Base-by-base conservation (phyloP, 1,284 basidiomycete genomes). In the Apiotrichum laibachii region DNA sequence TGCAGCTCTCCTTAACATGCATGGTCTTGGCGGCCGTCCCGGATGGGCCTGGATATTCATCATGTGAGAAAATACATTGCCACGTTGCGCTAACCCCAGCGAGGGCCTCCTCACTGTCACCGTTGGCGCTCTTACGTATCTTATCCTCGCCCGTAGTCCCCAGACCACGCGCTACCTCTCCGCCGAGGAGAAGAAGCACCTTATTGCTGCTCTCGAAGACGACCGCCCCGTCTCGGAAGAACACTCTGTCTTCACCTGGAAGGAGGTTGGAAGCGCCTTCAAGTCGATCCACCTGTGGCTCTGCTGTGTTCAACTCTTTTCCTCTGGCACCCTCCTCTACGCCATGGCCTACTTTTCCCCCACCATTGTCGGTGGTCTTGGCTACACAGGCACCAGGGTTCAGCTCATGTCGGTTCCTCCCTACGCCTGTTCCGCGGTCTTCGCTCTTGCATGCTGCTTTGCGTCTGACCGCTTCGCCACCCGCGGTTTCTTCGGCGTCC, bases 1-100 rank as follows among this genome's bases (percentile, higher is more conserved):
- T 3, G 81, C 80, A 46, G 81, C 80, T 19, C 79, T 81, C 12
- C 81, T 83, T 61, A 80, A 82, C 26, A 80, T 83, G 50, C 63
- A 80, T 8, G 72, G 78, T 56, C 57, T 77, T 8, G 78, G 81
- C 58, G 64, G 68, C 16, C 66, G 67, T 56, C 76, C 80, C 63
- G 75, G 78, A 10, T 83, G 82, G 82, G 79, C 82, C 64, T 83
- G 80, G 67, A 70, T 84, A 44, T 83, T 84, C 66, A 82, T 82
- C 79, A 81, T 83, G 65, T 61, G 33, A 7, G 26, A n/a, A n/a
- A n/a, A n/a, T 31, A 3, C 26, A n/a, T 9, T 42, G 11, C 6
- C 18, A 22, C 13, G 12, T 19, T 53, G 31, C n/a, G 26, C 21
- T 35, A 22, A 15, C 8, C 22, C 12, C 26, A 60, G 64, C 37